Evolutionary conservation across 2,329 filamentous ascomycete genomes (phyloP).

Genomic region (Claviceps spartinae): DNA sequence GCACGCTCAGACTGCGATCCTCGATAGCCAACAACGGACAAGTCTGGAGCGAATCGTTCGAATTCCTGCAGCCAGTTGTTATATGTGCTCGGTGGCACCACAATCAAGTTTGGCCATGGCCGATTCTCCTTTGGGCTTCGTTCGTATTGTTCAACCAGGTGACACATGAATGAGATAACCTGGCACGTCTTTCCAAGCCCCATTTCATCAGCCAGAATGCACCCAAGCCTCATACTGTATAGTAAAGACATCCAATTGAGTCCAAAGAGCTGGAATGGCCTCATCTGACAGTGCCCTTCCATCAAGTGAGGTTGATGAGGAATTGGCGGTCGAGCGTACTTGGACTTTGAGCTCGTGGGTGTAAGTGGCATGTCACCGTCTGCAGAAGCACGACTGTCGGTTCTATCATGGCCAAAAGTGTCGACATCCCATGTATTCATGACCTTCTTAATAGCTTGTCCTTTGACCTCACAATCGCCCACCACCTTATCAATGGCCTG

Average conservation of each 20-base stretch:
- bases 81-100: slow-evolving; percentile 85
- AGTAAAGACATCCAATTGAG: slow-evolving; percentile 88
- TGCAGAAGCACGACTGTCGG: slow-evolving; percentile 16
- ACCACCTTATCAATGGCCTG: slow-evolving; percentile 76
- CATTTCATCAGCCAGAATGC: slow-evolving; percentile 96
- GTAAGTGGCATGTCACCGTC: slow-evolving; percentile 27
- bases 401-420: slow-evolving; percentile 28
- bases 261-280: slow-evolving; percentile 87
- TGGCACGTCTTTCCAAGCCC: slow-evolving; percentile 93
- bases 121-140: slow-evolving; percentile 14
- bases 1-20: slow-evolving; percentile 55
- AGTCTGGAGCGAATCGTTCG: slow-evolving; percentile 63
- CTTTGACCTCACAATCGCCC: slow-evolving; percentile 57
- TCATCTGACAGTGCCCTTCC: slow-evolving; percentile 63
- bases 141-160: slow-evolving; percentile 56
- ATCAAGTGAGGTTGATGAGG: slow-evolving; percentile 61
- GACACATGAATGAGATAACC: slow-evolving; percentile 80
- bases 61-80: slow-evolving; percentile 96
- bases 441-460: slow-evolving; percentile 37
- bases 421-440: slow-evolving; percentile 37
- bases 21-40: slow-evolving; percentile 59
- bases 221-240: slow-evolving; percentile 65
- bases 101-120: slow-evolving; percentile 63
- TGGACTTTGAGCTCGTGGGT: slow-evolving; percentile 24
- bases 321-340: slow-evolving; percentile 30